Base-by-base conservation (phyloP, 1,139 yeast species). In the Wickerhamomyces sp. region DNA sequence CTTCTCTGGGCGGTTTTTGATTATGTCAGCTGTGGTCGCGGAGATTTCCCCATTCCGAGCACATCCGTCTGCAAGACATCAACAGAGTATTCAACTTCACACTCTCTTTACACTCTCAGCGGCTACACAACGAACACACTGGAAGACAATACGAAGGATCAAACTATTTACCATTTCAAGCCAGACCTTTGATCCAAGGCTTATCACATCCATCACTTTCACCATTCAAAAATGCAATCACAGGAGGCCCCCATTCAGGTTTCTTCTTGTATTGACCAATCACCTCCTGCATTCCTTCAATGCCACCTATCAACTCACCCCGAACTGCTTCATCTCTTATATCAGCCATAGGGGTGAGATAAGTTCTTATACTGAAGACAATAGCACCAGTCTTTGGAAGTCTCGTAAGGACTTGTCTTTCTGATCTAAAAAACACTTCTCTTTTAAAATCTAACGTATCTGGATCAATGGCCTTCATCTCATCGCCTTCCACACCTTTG, bases 321-420 rank as follows among this genome's bases (percentile, higher is more conserved):
- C 49, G 76, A 14, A 48, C 48, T 3, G 78, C 77, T 41, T 81
- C 85, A 3, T 59, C 58, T 42, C 71, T 70, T 33, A 84, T 54
- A 26, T 67, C 58, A 20, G 70, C 57, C 52, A 82, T 53, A 12
- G 89, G 85, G 11, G 78, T 68, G 35, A 75, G 55, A 45, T 81
- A 82, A 0, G 93, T 84, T 48, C 87, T 51, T 23, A 80, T 66
- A 10, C 84, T 76, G 55, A 80, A 80, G 2, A 74, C 62, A 17
- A 77, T 65, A 3, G 81, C 82, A 9, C 80, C 75, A 2, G 77
- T 57, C 36, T 66, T 65, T 8, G 88, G 87, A 40, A 82, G 61
- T 49, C 84, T 68, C 39, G 88, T 70, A 39, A 82, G 64, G 31
- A 83, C 70, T 54, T 82, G 91, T 46, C 88, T 65, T 54, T 80